Conservation (phyloP, 106 monocot genomes). For the Cymbidium sinense region DNA sequence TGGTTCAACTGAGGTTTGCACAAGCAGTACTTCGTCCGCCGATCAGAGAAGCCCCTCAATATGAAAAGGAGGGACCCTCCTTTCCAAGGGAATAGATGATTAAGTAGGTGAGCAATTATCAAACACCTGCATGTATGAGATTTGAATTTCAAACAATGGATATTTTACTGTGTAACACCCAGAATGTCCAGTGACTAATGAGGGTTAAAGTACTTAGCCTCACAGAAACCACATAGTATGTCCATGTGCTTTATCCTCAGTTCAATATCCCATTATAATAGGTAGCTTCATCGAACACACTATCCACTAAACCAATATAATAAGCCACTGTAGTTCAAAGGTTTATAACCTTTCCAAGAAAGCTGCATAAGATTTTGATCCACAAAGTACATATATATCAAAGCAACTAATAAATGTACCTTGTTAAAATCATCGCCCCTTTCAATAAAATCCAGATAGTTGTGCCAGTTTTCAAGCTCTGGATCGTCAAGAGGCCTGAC, state of each 20-base stretch:
- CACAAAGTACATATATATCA: neutral
- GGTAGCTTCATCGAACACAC: constrained; percentile 93
- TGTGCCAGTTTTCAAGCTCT: constrained; percentile 99
- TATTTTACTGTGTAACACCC: constrained; percentile 51
- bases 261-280: constrained; percentile 74
- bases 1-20: constrained; percentile 60
- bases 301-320: constrained; percentile 74
- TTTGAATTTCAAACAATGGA: constrained; percentile 62
- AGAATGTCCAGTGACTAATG: constrained; percentile 83
- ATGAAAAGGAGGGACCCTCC: constrained; percentile 67
- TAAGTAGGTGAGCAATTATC: constrained; percentile 93
- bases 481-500: constrained; percentile 89
- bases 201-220: constrained; percentile 98
- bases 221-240: constrained; percentile 76
- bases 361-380: constrained; percentile 21
- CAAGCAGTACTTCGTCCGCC: constrained; percentile 87
- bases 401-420: constrained; percentile 40
- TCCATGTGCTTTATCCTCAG: constrained; percentile 79
- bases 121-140: constrained; percentile 99
- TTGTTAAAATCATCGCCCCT: constrained; percentile 93
- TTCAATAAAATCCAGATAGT: constrained; percentile 89
- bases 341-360: constrained; percentile 46
- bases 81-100: constrained; percentile 81
- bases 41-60: constrained; percentile 86
- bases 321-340: constrained; percentile 65